These are phyloP conservation scores for Colletotrichum gigasporum DNA, from an alignment of 2,329 filamentous ascomycete genomes.

Conservation along the genomic window DNA sequence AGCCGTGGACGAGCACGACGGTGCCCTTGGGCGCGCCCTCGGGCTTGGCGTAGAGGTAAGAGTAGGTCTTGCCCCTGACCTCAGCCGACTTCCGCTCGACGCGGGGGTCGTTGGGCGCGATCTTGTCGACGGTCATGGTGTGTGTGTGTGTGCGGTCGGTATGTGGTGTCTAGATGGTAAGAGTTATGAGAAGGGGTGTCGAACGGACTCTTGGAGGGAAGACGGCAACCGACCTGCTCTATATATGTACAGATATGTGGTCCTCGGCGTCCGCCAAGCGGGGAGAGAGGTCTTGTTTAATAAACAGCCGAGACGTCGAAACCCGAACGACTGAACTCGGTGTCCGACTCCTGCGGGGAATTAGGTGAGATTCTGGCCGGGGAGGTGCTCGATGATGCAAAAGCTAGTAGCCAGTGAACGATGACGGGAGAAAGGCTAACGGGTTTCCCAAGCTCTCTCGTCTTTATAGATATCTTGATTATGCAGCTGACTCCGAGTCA, in stretches of 20 bases:
- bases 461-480: neutral
- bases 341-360: conserved; percentile 17
- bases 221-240: no score
- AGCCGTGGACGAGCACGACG: conserved; percentile 73
- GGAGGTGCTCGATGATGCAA: no score
- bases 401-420: no score
- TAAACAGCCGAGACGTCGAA: neutral
- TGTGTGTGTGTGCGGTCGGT: neutral
- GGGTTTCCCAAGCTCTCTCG: no score
- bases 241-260: neutral
- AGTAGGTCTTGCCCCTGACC: conserved; percentile 77
- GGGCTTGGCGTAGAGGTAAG: conserved; percentile 67
- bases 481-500: neutral
- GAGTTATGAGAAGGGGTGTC: neutral
- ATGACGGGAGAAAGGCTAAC: no score
- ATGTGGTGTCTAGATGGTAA: neutral
- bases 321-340: neutral
- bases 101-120: conserved; percentile 72
- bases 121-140: conserved; percentile 67
- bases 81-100: conserved; percentile 70
- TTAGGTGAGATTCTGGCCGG: conserved; percentile 1
- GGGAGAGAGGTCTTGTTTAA: neutral
- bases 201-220: no score
- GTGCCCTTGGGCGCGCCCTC: conserved; percentile 54
- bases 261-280: conserved; percentile 4